A percentile compares a stretch with the other conserved stretches of the same genome.
Conservation (phyloP, 176 grass and related monocot genomes). For the Ananas comosus region DNA sequence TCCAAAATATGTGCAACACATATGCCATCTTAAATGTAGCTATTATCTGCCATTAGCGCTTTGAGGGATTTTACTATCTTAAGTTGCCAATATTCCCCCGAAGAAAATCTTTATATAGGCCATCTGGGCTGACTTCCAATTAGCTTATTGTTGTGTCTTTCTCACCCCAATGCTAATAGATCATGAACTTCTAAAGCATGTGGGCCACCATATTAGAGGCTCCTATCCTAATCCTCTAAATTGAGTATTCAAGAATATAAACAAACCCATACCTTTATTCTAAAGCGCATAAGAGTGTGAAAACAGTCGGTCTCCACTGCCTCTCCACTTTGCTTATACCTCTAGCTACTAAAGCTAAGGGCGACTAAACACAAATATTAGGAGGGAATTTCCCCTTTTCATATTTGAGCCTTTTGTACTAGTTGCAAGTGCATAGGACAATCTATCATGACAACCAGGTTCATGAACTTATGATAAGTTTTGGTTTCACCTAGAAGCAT, state of each 20-base stretch:
- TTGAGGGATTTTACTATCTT: background rate
- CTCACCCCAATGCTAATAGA: background rate
- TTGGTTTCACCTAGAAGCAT: too few relatives aligned
- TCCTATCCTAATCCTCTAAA: background rate
- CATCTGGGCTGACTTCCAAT: background rate
- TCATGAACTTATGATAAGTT: too few relatives aligned
- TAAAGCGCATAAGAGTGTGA: background rate
- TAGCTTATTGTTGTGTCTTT: background rate
- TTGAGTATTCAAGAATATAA: too few relatives aligned
- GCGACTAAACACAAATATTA: background rate
- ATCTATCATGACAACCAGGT: background rate
- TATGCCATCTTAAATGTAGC: constrained; percentile 9
- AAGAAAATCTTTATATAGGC: background rate
- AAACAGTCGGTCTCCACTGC: background rate
- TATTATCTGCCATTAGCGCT: background rate
- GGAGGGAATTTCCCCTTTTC: background rate
- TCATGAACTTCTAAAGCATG: background rate
- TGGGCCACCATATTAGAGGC: background rate
- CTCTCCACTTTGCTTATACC: background rate
- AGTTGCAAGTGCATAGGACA: background rate
- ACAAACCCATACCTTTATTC: background rate
- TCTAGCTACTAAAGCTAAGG: background rate
- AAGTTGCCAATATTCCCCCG: background rate
- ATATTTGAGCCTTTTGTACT: background rate
- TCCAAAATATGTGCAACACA: background rate